phyloP scores from a whole-genome alignment of 2,329 filamentous ascomycete genomes.

The Cercospora brassicicola region DNA sequence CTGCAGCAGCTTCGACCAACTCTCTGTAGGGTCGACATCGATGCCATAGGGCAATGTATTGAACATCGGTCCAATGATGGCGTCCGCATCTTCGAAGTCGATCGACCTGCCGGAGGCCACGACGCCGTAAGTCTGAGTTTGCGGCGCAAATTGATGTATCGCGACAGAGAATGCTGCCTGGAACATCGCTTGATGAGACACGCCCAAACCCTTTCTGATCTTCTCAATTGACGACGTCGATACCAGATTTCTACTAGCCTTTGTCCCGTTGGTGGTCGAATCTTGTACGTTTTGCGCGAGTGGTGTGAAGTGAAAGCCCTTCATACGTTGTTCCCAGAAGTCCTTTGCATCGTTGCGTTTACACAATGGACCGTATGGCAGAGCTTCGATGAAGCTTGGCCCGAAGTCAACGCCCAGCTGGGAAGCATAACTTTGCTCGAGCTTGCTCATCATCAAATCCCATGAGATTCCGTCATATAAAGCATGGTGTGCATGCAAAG shows the following conservation, averaged over 20 bases:
- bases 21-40: constrained; percentile 46
- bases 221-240: constrained; percentile 30
- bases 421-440: constrained; percentile 55
- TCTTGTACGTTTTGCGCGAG: constrained; percentile 3
- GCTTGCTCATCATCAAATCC: constrained; percentile 61
- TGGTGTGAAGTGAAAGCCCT: constrained; percentile 38
- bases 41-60: constrained; percentile 79
- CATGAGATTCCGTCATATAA: constrained; percentile 85
- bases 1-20: constrained; percentile 61
- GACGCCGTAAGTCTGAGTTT: constrained; percentile 64
- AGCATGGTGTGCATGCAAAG: constrained; percentile 76
- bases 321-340: constrained; percentile 67
- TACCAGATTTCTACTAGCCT: background rate
- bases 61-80: constrained; percentile 78
- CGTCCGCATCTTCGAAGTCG: constrained; percentile 63
- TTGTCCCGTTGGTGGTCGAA: background rate
- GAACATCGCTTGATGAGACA: constrained; percentile 76
- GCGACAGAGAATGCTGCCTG: constrained; percentile 72
- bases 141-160: constrained; percentile 54
- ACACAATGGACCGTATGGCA: constrained; percentile 68
- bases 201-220: constrained; percentile 60
- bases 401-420: constrained; percentile 35
- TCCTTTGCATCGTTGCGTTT: constrained; percentile 49
- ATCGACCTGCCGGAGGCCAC: constrained; percentile 77
- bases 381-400: constrained; percentile 64